A percentile compares a stretch with the other conserved stretches of the same genome.
These are phyloP conservation scores for Mrakia gelida DNA, from an alignment of 768 basidiomycete species.

Conservation along the genomic window DNA sequence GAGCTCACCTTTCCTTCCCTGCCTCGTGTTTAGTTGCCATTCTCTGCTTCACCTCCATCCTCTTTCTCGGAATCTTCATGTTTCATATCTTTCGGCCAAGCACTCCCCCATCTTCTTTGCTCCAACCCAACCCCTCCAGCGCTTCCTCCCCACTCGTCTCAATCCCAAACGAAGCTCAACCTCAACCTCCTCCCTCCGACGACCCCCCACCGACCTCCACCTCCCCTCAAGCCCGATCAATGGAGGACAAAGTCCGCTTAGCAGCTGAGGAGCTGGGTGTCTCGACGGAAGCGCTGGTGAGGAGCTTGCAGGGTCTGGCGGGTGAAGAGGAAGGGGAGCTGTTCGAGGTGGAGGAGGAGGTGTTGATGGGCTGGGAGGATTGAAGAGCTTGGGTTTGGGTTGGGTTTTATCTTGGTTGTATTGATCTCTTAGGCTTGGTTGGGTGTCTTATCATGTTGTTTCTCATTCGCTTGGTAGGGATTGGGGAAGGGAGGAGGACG, in stretches of 20 bases:
- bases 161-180: background rate
- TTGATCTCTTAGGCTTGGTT: too few relatives aligned
- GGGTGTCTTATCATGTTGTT: too few relatives aligned
- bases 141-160: background rate
- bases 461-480: too few relatives aligned
- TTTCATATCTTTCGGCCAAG: background rate
- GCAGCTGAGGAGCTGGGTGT: conserved; percentile 4
- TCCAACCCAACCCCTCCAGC: background rate
- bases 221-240: background rate
- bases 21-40: background rate
- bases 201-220: background rate
- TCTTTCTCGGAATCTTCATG: background rate
- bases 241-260: background rate
- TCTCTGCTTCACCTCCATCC: conserved; percentile 1
- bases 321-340: background rate
- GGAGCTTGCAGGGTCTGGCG: background rate
- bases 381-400: background rate
- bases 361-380: background rate
- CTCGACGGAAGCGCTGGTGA: background rate
- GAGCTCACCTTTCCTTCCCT: background rate
- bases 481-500: too few relatives aligned
- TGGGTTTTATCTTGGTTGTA: too few relatives aligned
- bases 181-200: background rate
- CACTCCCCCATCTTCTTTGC: background rate
- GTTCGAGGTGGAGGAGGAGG: background rate